phyloP scores from a whole-genome alignment of 148 eudicot species.

The Selenicereus undatus region DNA sequence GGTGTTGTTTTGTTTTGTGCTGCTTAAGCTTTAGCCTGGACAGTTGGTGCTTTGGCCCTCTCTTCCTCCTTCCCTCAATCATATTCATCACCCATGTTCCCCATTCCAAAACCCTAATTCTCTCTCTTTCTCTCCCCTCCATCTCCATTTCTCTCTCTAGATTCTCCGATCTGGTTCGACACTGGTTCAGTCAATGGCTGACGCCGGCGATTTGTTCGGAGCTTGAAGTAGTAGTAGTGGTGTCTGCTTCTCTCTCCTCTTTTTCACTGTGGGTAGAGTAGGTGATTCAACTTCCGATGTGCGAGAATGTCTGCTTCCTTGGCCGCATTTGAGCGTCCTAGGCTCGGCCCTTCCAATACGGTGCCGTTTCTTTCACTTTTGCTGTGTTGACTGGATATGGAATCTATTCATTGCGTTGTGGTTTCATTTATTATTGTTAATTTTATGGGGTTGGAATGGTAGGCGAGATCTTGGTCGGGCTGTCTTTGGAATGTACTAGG shows the following conservation, averaged over 20 bases:
- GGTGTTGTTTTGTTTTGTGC: slow-evolving; percentile 15
- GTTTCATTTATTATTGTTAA: not conserved
- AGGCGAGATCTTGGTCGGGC: not conserved
- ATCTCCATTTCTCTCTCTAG: not conserved
- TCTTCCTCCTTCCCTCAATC: slow-evolving; percentile 14
- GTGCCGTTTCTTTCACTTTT: slow-evolving; percentile 23
- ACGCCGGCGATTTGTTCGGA: slow-evolving; percentile 4
- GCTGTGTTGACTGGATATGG: not conserved
- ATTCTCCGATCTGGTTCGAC: slow-evolving; percentile 15
- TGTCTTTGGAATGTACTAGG: slow-evolving; percentile 15
- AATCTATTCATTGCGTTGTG: not conserved
- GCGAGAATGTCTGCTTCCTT: slow-evolving; percentile 48
- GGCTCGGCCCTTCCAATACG: slow-evolving; percentile 52
- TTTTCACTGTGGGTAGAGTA: not conserved
- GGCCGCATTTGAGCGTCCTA: slow-evolving; percentile 53
- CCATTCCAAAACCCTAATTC: slow-evolving; percentile 30
- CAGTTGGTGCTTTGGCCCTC: slow-evolving; percentile 23
- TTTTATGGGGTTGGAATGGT: slow-evolving; percentile 16
- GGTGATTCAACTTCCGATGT: slow-evolving; percentile 19
- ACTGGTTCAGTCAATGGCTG: slow-evolving; percentile 23
- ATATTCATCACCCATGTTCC: slow-evolving; percentile 16
- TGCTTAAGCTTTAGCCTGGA: slow-evolving; percentile 18
- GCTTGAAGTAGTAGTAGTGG: not conserved
- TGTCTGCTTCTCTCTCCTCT: not conserved
- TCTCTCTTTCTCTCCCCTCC: not conserved